These are phyloP conservation scores for Lactifluus pinguis DNA, from an alignment of 768 basidiomycete genomes.

Conservation along the genomic window DNA sequence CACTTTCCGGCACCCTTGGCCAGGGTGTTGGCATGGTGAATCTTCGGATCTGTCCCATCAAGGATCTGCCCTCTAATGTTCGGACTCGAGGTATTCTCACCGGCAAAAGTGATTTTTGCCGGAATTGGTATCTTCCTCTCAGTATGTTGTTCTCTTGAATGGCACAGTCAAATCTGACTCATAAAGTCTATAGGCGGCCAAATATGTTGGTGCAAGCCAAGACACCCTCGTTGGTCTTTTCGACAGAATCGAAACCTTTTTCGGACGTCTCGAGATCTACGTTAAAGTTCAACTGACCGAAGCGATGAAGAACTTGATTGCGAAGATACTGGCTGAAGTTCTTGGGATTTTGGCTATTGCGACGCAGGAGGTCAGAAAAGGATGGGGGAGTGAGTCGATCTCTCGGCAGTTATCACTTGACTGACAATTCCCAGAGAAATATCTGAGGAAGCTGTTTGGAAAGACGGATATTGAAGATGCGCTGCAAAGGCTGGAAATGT, in stretches of 20 bases:
- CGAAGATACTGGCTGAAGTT: background rate
- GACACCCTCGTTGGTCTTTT: background rate
- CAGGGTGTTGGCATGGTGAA: background rate
- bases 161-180: background rate
- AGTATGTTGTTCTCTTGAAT: background rate
- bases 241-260: background rate
- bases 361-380: background rate
- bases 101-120: background rate
- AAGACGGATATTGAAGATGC: background rate
- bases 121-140: background rate
- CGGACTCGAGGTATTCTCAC: background rate
- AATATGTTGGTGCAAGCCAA: background rate
- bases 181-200: background rate
- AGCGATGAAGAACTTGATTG: background rate
- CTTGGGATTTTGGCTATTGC: conserved; percentile 1
- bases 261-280: background rate
- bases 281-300: background rate
- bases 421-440: too few relatives aligned
- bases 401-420: too few relatives aligned
- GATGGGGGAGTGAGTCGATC: too few relatives aligned
- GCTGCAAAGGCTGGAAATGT: too few relatives aligned
- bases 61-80: background rate
- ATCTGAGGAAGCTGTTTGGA: background rate
- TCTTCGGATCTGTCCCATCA: background rate
- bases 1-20: background rate